Base-by-base conservation (phyloP, 768 basidiomycete species). In the Mycena amicta region DNA sequence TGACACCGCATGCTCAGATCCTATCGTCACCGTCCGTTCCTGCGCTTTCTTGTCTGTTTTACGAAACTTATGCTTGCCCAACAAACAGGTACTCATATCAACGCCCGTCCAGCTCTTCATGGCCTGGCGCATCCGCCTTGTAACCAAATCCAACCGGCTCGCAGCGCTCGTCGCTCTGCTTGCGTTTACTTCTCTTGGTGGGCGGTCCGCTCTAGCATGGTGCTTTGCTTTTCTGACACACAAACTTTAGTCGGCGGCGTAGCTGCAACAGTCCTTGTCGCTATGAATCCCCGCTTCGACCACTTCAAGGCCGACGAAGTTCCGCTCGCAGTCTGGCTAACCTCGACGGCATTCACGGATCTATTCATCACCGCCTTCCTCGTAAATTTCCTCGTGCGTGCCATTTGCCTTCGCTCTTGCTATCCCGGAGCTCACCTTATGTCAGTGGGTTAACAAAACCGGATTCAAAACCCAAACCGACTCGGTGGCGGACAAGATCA, bases 401-500 rank as follows among this genome's bases (percentile, higher is more conserved):
- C 6, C 26, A n/a, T 25, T 23, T 22, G 8, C 8, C 11, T 37
- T 23, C 43, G 23, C 43, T 25, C 8, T 8, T 46, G 6, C 23
- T 20, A 11, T 26, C 20, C 5, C 18, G 20, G 23, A 13, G 8
- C 20, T 50, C 8, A 57, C 39, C 3, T 16, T 3, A 33, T 27
- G 20, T 13, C 16, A 62, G 62, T 64, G 62, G 62, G 18, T 16
- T 3, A 57, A 64, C 30, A 53, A 64, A 18, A 64, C 62, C 0
- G 62, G 62, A 6, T 64, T 60, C 53, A 25, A 55, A 26, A 64
- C 62, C 12, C 59, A 51, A 27, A 60, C 62, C 15, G 62, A 64
- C 53, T 55, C 56, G 4, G 62, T 64, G 4, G 20, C 62, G 25
- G 59, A 64, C 50, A 57, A 53, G 46, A 64, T 64, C 37, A 64